These are phyloP conservation scores for Rhododendron mucronatum DNA, from an alignment of 148 eudicot species.

Conservation along the genomic window DNA sequence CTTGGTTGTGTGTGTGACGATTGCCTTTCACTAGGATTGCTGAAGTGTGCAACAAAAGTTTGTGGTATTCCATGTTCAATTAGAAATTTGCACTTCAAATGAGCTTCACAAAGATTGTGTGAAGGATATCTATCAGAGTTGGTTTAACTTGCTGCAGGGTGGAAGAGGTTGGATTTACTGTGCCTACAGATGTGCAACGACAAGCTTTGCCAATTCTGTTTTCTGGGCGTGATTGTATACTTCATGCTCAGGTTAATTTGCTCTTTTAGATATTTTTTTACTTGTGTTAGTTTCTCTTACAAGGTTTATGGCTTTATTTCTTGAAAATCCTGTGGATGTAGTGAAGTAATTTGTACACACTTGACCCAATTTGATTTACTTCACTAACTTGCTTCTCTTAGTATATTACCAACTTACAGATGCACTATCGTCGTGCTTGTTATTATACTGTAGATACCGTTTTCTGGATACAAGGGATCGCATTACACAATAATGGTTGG, in stretches of 20 bases:
- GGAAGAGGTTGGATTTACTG: slow-evolving; percentile 76
- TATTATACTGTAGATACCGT: not conserved
- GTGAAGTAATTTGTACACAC: not conserved
- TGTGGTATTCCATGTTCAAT: not conserved
- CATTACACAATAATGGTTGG: not conserved
- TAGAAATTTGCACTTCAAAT: not conserved
- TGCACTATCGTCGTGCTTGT: not conserved
- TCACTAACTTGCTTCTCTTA: not conserved
- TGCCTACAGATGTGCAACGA: slow-evolving; percentile 77
- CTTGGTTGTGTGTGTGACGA: not conserved
- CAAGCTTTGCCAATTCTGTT: slow-evolving; percentile 80
- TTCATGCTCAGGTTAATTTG: slow-evolving; percentile 87
- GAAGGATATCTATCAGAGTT: not conserved
- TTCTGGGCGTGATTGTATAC: slow-evolving; percentile 75
- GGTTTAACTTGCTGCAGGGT: slow-evolving; percentile 39
- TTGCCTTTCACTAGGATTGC: not conserved
- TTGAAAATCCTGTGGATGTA: not conserved
- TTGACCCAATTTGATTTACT: not conserved
- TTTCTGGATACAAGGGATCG: slow-evolving; percentile 2
- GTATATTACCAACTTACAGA: not conserved
- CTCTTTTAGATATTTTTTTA: not conserved
- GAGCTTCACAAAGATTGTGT: not conserved
- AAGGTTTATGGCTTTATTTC: not conserved
- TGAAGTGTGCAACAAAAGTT: not conserved
- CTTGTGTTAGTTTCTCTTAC: not conserved